Conservation (phyloP, 352 stramenopile genomes). For the Globisporangium camurandrum region DNA sequence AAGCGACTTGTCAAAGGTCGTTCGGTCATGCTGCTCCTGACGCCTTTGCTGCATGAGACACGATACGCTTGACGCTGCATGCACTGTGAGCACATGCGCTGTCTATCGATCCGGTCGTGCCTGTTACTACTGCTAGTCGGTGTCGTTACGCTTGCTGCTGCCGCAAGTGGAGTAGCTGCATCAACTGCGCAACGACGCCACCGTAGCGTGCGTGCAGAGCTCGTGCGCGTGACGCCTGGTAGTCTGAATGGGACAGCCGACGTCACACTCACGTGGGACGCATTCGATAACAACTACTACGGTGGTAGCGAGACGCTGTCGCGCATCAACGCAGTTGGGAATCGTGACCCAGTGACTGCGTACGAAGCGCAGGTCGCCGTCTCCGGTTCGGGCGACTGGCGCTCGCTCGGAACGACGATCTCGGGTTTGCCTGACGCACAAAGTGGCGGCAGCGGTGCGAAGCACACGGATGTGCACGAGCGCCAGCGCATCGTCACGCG, state of each 20-base stretch:
- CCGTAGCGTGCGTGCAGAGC: conserved; percentile 18
- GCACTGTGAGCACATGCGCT: no score
- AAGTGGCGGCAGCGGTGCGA: not conserved
- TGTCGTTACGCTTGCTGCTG: not conserved
- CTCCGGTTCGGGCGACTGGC: conserved; percentile 35
- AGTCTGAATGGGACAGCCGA: conserved; percentile 30
- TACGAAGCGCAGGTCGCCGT: conserved; percentile 53
- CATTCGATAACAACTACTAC: conserved; percentile 26
- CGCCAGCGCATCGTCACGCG: conserved; percentile 49
- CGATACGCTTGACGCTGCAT: no score
- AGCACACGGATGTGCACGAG: conserved; percentile 19
- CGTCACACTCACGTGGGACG: conserved; percentile 33
- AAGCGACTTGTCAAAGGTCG: no score
- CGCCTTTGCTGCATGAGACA: no score
- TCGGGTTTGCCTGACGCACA: conserved; percentile 15
- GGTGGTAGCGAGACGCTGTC: conserved; percentile 2
- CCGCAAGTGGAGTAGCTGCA: not conserved
- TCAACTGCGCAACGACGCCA: conserved; percentile 1
- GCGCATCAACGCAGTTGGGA: conserved; percentile 10
- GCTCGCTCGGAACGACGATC: conserved; percentile 22
- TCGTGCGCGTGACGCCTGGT: conserved; percentile 25
- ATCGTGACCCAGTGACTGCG: conserved; percentile 22
- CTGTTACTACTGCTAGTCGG: not conserved
- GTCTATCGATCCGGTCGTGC: no score
- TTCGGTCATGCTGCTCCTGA: no score